A percentile compares a stretch with the other conserved stretches of the same genome.
Conservation (phyloP, 1,284 basidiomycete genomes). For the Cutaneotrichosporon cutaneum region DNA sequence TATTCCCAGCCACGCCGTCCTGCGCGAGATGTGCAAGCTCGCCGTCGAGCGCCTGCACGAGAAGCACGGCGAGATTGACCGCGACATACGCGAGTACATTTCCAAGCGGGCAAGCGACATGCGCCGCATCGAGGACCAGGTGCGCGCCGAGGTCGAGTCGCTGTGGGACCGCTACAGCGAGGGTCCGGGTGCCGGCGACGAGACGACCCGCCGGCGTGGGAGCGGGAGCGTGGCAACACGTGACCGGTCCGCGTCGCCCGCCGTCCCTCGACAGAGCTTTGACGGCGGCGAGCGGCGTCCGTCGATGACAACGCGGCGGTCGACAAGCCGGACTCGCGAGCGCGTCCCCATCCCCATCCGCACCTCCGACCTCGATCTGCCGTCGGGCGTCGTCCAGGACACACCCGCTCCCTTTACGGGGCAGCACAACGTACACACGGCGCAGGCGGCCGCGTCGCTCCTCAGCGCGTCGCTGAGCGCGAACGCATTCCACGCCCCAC, state of each 20-base stretch:
- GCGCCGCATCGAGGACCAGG: constrained; percentile 40
- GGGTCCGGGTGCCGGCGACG: constrained; percentile 33
- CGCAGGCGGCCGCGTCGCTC: constrained; percentile 26
- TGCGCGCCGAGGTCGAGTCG: constrained; percentile 47
- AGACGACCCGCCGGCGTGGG: constrained; percentile 7
- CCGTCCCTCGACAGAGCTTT: constrained; percentile 1
- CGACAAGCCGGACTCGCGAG: constrained; percentile 2
- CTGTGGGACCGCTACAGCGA: constrained; percentile 45
- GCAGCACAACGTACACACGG: constrained; percentile 18
- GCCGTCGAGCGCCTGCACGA: constrained; percentile 38
- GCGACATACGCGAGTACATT: constrained; percentile 43
- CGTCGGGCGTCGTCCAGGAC: constrained; percentile 12
- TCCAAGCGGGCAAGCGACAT: constrained; percentile 37
- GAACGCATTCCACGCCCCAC: constrained; percentile 39
- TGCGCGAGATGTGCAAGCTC: constrained; percentile 43
- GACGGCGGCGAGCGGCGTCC: background rate
- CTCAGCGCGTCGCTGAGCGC: constrained; percentile 43
- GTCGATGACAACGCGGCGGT: background rate
- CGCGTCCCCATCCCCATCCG: constrained; percentile 1
- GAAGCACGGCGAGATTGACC: constrained; percentile 35
- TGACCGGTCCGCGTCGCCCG: constrained; percentile 1
- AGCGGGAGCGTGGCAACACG: constrained; percentile 4
- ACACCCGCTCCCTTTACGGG: constrained; percentile 8
- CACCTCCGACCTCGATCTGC: constrained; percentile 10
- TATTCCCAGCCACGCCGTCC: constrained; percentile 52